Conservation (phyloP, 371 early-diverging fungal genomes). For the Lichtheimia corymbifera region DNA sequence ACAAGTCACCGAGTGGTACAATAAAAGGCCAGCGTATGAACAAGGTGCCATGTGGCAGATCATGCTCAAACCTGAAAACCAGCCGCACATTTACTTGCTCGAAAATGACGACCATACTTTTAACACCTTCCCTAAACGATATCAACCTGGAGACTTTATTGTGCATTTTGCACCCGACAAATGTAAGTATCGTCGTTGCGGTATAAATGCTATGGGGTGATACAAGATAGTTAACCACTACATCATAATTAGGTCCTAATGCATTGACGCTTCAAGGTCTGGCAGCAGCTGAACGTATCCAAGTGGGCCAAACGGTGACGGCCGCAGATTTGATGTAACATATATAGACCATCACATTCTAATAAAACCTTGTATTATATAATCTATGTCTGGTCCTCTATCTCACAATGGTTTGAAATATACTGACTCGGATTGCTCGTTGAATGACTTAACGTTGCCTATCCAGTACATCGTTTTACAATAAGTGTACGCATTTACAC, state of each 20-base stretch:
- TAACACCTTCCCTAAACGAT: constrained; percentile 58
- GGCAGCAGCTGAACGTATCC: constrained; percentile 24
- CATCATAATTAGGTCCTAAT: constrained; percentile 33
- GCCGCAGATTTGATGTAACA: neutral
- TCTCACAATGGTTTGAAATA: too few species aligned
- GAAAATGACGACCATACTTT: constrained; percentile 62
- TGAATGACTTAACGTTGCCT: too few species aligned
- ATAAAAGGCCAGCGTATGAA: constrained; percentile 48
- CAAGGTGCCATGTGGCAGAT: constrained; percentile 68
- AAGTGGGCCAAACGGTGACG: constrained; percentile 26
- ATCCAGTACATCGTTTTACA: too few species aligned
- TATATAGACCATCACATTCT: too few species aligned
- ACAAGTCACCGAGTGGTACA: constrained; percentile 46
- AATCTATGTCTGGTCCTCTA: too few species aligned
- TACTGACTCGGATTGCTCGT: too few species aligned
- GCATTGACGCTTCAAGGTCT: constrained; percentile 54
- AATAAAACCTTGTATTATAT: too few species aligned
- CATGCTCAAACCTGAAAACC: constrained; percentile 39
- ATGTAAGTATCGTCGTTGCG: too few species aligned
- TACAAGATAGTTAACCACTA: too few species aligned
- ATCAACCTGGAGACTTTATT: constrained; percentile 58
- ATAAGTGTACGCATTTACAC: too few species aligned
- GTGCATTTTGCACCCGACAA: constrained; percentile 68
- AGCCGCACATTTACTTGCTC: constrained; percentile 41
- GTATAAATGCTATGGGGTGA: too few species aligned